Conservation (phyloP, 2,329 filamentous ascomycete genomes). For the Decorospora gaudefroyi region DNA sequence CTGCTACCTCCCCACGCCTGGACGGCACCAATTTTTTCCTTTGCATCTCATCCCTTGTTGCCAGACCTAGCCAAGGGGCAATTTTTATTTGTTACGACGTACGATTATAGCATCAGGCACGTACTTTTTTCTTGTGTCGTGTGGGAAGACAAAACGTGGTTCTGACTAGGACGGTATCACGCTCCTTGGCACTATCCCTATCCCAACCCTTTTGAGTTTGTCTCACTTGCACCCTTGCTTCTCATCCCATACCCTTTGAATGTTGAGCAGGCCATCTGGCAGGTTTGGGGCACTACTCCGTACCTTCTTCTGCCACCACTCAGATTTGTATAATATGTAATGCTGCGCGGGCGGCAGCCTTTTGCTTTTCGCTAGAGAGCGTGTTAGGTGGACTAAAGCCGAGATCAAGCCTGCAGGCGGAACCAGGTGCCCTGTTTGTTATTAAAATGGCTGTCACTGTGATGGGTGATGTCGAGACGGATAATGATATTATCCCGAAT, state of each 20-base stretch:
- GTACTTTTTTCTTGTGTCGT: constrained; percentile 14
- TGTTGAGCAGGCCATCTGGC: constrained; percentile 11
- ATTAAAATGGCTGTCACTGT: constrained; percentile 1
- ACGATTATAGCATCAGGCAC: constrained; percentile 16
- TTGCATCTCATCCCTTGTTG: constrained; percentile 9
- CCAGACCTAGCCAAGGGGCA: not conserved
- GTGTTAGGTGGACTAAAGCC: constrained; percentile 4
- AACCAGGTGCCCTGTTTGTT: not conserved
- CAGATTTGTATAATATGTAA: constrained; percentile 37
- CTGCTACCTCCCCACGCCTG: not conserved
- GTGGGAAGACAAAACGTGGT: constrained; percentile 14
- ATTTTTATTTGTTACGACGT: constrained; percentile 15
- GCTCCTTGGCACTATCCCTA: constrained; percentile 11
- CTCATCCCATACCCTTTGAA: constrained; percentile 19
- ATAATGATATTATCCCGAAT: constrained; percentile 10
- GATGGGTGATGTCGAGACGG: not conserved
- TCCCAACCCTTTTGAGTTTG: not conserved
- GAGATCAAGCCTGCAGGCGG: constrained; percentile 2
- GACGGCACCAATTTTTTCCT: constrained; percentile 9
- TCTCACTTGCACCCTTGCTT: constrained; percentile 3
- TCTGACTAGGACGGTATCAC: constrained; percentile 8
- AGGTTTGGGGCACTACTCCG: constrained; percentile 15
- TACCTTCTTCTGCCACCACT: constrained; percentile 7
- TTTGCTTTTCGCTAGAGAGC: constrained; percentile 4
- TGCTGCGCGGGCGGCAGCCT: constrained; percentile 26